Evolutionary conservation across 1,284 basidiomycete genomes (phyloP), one percentile per base, ranked within the genome.

Genomic region (Apiotrichum laibachii): DNA sequence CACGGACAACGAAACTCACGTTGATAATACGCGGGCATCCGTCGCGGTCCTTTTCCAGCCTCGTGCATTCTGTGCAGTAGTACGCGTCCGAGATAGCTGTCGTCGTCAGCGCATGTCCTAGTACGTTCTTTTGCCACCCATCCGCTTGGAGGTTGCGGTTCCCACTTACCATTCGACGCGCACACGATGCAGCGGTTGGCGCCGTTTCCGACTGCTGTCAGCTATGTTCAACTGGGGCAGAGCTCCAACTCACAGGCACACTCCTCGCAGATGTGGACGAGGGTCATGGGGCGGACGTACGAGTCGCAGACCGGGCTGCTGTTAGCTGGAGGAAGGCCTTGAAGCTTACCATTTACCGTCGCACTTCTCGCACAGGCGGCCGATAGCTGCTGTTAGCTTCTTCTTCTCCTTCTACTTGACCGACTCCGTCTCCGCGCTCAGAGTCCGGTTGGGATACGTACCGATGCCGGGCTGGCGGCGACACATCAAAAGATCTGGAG

Each of bases 21-120:
- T 99, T 99, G 69, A 99, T 92, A 67, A 99, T 96, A 83, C 98
- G 97, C 1, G 94, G 94, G 80, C 96, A 99, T 0, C 96, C 96
- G 74, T 99, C 96, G 35, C 96, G 82, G 72, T 98, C 95, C 74
- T 99, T 99, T 77, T 99, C 96, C 56, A 99, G 80, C 55, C 92
- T 82, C 31, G 93, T 97, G 72, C 96, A 99, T 79, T 95, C 92
- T 4, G 92, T 91, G 69, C 94, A 97, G 71, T 97, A 97, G 78
- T 96, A 97, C 2, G 93, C 94, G 75, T 97, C 94, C 31, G 92
- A 96, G 59, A 97, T 94, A 70, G 93, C 93, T 92, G 67, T 6
- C 11, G 39, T 61, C 22, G 59, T 57, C 40, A 33, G 42, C 11
- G 5, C 4, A 13, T 7, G 9, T 13, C 40, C 19, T 18, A n/a